These are phyloP conservation scores for Ottelia alismoides DNA, from an alignment of 106 monocot genomes.

Conservation along the genomic window DNA sequence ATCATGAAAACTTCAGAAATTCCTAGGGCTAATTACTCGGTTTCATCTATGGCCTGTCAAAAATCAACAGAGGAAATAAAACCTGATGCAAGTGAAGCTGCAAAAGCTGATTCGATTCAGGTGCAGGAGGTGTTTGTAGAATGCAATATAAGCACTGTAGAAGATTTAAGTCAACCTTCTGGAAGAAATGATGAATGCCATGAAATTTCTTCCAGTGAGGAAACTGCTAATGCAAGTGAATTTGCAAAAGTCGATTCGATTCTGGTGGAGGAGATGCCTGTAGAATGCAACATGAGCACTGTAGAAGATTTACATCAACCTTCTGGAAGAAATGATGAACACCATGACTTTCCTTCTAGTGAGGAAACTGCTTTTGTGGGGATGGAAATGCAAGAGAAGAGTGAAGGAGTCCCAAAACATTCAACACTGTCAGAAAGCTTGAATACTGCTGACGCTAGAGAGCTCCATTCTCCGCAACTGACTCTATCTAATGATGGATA, in stretches of 20 bases:
- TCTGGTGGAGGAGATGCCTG: not conserved
- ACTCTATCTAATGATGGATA: too few relatives aligned
- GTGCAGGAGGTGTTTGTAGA: not conserved
- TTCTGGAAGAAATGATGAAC: not conserved
- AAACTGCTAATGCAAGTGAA: not conserved
- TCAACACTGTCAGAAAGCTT: conserved; percentile 3
- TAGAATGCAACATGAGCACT: not conserved
- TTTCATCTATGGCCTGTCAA: conserved; percentile 6
- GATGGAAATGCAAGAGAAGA: conserved; percentile 1
- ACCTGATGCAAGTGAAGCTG: not conserved
- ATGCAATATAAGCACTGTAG: not conserved
- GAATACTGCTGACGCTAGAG: too few relatives aligned
- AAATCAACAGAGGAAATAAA: not conserved
- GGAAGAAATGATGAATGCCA: not conserved
- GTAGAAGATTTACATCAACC: conserved; percentile 2
- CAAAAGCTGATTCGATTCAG: not conserved
- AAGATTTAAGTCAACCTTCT: not conserved
- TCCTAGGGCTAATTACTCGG: conserved; percentile 1
- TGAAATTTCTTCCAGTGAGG: not conserved
- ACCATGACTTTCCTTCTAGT: not conserved
- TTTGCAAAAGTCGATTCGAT: not conserved
- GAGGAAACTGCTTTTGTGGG: not conserved
- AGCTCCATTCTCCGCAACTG: too few relatives aligned
- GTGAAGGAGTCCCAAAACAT: conserved; percentile 4
- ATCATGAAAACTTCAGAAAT: too few relatives aligned